Evolutionary conservation across 768 basidiomycete genomes (phyloP), one percentile per base, ranked within the genome.

Genomic region (Boletales sp.): DNA sequence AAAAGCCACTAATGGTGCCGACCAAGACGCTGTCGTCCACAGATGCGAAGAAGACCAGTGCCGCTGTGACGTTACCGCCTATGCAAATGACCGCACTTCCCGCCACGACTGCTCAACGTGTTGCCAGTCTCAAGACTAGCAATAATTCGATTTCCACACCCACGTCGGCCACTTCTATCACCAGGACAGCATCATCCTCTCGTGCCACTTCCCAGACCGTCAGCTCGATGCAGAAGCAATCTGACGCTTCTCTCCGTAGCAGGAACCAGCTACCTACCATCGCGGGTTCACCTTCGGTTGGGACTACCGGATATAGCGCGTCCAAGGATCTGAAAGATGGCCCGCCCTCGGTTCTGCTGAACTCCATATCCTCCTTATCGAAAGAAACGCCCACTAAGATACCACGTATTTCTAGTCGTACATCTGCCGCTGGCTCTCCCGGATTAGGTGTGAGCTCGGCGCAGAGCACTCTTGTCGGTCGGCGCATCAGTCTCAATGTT

Each of bases 331-430:
- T 66, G 10, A 81, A 77, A 57, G 85, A 86, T 49, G 76, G 70
- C 14, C 77, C 75, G 9, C 79, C 80, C 10, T 74, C 76, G n/a
- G 73, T 78, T 11, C 64, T 79, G 36, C 62, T 74, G 49, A 86
- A 84, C 56, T 72, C 80, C 14, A 60, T 73, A 3, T 72, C 77
- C 28, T 70, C 74, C 10, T 68, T 84, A 49, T 65, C 79, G 6
- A 92, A 92, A 69, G 90, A 91, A 63, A 92, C 92, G 0, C 91
- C 91, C 4, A 94, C 91, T 17, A 94, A 92, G 73, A 94, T 94
- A 60, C 91, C 91, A 41, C 87, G 91, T 21, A 93, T 94, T 36
- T 87, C 90, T n/a, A 89, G 89, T 61, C 80, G 86, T 32, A 83
- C 86, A 3, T 88, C 90, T 5, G 82, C 86, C 10, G 79, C 78